Evolutionary conservation across 2,329 filamentous ascomycete species (phyloP), one percentile per base, ranked within the genome.

Genomic region (Ophiocordyceps camponoti-leonardi): DNA sequence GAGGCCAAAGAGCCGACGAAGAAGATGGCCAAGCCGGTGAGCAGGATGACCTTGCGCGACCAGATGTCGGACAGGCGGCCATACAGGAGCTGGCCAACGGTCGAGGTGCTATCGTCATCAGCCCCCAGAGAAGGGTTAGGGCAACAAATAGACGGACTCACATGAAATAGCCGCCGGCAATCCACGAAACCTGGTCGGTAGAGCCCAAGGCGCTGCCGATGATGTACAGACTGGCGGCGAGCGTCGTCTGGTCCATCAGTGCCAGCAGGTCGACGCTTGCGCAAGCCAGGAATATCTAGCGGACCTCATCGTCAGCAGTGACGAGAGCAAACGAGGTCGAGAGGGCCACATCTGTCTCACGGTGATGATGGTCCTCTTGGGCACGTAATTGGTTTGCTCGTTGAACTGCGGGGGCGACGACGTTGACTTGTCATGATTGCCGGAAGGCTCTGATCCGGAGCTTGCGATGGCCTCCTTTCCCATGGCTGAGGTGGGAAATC

Each of bases 201-300:
- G 72, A 69, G 4, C 67, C 58, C 6, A 77, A 56, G 0, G 68
- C 62, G 48, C 66, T 66, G n/a, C 68, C 68, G 22, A 77, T 67
- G 44, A 74, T 73, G 42, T 69, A 69, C 49, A 76, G 58, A 59
- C 70, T 73, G 14, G 69, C 64, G 0, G 72, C 73, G 30, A 77
- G 58, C 2, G 71, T 75, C 0, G 72, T 77, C 55, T 77, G 73
- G 53, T 76, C 73, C 61, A 76, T 73, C 44, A 76, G 59, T 0
- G 73, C 71, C 30, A 75, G 52, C 37, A 77, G 56, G 44, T 77
- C 73, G 47, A 75, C 69, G 20, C 63, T 72, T 41, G 72, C 67
- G 49, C 72, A 75, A 16, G 72, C 71, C 14, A 77, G 58, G 49
- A 77, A 77, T 49, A 76, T 74, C 72, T 75, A 46, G 6, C 23